These are phyloP conservation scores for Fusarium humuli DNA, from an alignment of 2,329 filamentous ascomycete genomes.

Conservation along the genomic window DNA sequence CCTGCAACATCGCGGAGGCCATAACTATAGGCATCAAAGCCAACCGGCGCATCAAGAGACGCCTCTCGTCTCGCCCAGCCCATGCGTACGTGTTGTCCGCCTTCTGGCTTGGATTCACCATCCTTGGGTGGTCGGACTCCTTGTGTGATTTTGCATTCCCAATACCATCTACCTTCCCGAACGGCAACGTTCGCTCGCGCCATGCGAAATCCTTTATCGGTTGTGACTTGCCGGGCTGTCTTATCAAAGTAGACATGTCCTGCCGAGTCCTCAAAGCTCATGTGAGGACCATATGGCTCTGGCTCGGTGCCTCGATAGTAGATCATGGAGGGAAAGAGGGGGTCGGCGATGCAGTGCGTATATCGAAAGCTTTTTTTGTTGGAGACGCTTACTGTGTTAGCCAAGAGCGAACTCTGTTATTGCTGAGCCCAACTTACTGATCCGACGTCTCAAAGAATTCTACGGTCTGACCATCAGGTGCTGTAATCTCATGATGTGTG, in stretches of 20 bases:
- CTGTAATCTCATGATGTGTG: slow-evolving; percentile 64
- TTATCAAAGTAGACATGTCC: slow-evolving; percentile 85
- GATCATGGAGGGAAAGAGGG: slow-evolving; percentile 84
- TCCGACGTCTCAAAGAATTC: slow-evolving; percentile 73
- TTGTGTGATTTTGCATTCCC: slow-evolving; percentile 89
- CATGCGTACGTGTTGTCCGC: slow-evolving; percentile 78
- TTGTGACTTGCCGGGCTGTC: slow-evolving; percentile 81
- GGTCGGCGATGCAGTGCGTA: slow-evolving; percentile 89
- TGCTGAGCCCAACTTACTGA: slow-evolving; percentile 61
- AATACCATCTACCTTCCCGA: slow-evolving; percentile 91
- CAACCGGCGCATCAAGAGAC: slow-evolving; percentile 83
- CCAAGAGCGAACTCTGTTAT: background rate
- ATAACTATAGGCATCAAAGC: slow-evolving; percentile 93
- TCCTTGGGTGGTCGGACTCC: slow-evolving; percentile 67
- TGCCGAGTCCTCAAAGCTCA: slow-evolving; percentile 93
- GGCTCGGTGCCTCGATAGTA: slow-evolving; percentile 92
- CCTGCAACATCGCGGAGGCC: slow-evolving; percentile 89
- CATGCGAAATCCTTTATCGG: slow-evolving; percentile 93
- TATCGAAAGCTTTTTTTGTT: slow-evolving; percentile 86
- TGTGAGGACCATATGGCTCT: slow-evolving; percentile 82
- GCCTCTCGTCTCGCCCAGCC: slow-evolving; percentile 88
- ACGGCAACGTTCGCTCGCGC: slow-evolving; percentile 90
- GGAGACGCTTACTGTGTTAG: slow-evolving; percentile 59
- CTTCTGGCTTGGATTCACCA: slow-evolving; percentile 58
- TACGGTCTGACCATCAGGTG: slow-evolving; percentile 62